Percentiles rank a stretch among this genome's conserved stretches.
These are phyloP conservation scores for Colletotrichum sp. DNA, from an alignment of 2,329 filamentous ascomycete genomes.

Conservation along the genomic window DNA sequence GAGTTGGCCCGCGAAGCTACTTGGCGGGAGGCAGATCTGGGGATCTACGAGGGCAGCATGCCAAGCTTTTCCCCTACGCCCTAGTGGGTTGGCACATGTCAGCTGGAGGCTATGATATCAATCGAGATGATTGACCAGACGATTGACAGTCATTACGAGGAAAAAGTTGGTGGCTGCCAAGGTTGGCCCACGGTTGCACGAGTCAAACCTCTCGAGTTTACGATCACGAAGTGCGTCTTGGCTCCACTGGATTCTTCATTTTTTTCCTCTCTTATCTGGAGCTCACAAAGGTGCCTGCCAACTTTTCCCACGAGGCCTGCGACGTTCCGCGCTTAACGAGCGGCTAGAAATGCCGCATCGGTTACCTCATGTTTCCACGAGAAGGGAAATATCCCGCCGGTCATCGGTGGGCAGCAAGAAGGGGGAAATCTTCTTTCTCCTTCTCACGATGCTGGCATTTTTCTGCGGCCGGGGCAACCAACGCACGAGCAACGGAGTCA, in stretches of 20 bases:
- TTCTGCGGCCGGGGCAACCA: background rate
- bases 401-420: background rate
- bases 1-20: background rate
- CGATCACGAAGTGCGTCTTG: conserved; percentile 1
- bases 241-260: background rate
- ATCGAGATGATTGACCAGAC: background rate
- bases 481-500: background rate
- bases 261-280: background rate
- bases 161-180: conserved; percentile 3
- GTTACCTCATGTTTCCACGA: conserved; percentile 4
- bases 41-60: background rate
- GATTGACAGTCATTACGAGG: background rate
- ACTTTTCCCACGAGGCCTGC: background rate
- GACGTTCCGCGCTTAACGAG: background rate
- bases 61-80: background rate
- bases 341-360: background rate
- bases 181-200: background rate
- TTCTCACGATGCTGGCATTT: background rate
- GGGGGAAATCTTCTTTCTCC: background rate
- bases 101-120: background rate
- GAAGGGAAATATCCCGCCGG: background rate
- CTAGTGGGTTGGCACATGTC: background rate
- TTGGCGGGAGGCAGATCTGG: background rate
- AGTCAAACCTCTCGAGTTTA: conserved; percentile 10
- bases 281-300: background rate